Percentiles rank a stretch among this genome's conserved stretches.
Conservation (phyloP, 148 eudicot genomes). For the Spergularia marina region DNA sequence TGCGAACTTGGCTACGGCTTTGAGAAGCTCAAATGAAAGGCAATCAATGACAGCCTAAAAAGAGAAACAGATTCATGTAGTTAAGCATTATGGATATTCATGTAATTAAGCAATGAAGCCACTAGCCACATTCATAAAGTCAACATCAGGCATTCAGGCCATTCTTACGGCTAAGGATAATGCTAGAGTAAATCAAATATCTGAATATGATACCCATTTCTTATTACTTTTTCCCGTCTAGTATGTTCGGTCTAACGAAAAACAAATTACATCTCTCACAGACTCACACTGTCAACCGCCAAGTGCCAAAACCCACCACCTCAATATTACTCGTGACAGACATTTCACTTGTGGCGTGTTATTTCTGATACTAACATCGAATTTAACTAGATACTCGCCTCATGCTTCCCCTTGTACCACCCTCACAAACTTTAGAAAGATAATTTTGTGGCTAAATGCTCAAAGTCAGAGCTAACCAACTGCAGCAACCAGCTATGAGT, state of each 20-base stretch:
- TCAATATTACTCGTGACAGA: neutral
- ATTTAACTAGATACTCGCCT: neutral
- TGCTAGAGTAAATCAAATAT: neutral
- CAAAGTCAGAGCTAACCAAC: neutral
- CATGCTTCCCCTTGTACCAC: neutral
- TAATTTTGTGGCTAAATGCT: neutral
- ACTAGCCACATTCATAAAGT: neutral
- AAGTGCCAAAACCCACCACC: neutral
- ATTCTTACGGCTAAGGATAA: neutral
- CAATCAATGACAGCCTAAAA: slow-evolving; percentile 69
- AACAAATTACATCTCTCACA: neutral
- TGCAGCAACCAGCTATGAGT: neutral
- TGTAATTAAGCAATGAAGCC: neutral
- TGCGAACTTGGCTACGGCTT: slow-evolving; percentile 65
- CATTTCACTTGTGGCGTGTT: neutral
- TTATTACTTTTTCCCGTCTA: neutral
- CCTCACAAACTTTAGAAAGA: neutral
- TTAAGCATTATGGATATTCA: neutral
- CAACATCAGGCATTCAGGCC: neutral
- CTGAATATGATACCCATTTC: neutral
- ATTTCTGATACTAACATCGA: neutral
- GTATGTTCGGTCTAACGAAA: neutral
- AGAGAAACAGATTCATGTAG: slow-evolving; percentile 1
- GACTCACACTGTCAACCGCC: neutral
- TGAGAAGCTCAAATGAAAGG: slow-evolving; percentile 75